These are phyloP conservation scores for Zoysia japonica DNA, from an alignment of 176 grass and related monocot genomes.

Conservation along the genomic window DNA sequence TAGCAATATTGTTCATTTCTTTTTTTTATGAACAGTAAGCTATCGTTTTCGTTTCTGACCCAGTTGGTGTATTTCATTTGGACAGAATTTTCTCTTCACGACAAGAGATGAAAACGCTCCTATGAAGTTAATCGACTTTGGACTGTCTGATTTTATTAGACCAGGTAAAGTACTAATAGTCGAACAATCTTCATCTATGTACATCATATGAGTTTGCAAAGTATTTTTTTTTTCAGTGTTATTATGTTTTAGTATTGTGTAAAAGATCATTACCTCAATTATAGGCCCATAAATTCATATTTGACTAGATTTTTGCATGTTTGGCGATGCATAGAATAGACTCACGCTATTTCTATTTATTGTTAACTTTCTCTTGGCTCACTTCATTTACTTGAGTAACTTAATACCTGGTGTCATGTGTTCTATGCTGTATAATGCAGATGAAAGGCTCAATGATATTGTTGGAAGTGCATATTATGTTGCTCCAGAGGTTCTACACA, in stretches of 20 bases:
- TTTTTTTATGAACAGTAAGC: background rate
- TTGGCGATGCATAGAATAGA: slow-evolving; percentile 15
- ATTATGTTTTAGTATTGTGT: background rate
- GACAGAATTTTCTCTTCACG: slow-evolving; percentile 98
- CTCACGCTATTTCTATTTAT: slow-evolving; percentile 1
- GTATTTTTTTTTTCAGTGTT: background rate
- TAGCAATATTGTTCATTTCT: background rate
- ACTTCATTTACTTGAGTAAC: slow-evolving; percentile 25
- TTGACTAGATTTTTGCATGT: slow-evolving; percentile 5
- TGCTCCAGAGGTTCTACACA: slow-evolving; percentile 94
- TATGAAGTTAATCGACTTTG: slow-evolving; percentile 99
- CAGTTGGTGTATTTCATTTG: slow-evolving; percentile 45
- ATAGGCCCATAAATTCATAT: background rate
- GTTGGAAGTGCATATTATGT: slow-evolving; percentile 99
- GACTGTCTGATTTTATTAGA: slow-evolving; percentile 98
- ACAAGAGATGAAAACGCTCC: slow-evolving; percentile 80
- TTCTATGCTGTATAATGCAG: slow-evolving; percentile 60
- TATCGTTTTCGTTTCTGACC: slow-evolving; percentile 27
- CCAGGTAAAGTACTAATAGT: slow-evolving; percentile 61
- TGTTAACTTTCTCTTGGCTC: background rate
- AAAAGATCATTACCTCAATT: slow-evolving; percentile 3
- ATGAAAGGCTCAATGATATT: slow-evolving; percentile 99
- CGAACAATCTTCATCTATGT: slow-evolving; percentile 16
- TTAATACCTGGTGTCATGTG: slow-evolving; percentile 17
- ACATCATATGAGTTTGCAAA: slow-evolving; percentile 18